phyloP scores from a whole-genome alignment of 768 basidiomycete species.

The Lyophyllum decastes region DNA sequence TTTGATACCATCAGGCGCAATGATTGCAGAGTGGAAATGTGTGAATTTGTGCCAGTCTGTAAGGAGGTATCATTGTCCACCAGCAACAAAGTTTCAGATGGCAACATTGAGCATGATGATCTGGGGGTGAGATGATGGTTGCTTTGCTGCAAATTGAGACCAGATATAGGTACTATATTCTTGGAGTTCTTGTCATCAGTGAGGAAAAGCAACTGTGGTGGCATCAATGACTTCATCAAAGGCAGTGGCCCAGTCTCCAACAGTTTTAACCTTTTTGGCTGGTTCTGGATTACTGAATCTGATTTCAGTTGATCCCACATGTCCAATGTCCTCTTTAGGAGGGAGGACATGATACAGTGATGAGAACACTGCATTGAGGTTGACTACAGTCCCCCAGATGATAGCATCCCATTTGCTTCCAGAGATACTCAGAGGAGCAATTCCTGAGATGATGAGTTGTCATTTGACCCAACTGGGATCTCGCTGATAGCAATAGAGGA shows the following conservation, averaged over 20 bases:
- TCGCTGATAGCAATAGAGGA: neutral
- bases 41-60: slow-evolving; percentile 6
- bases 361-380: neutral
- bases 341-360: slow-evolving; percentile 10
- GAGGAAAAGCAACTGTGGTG: neutral
- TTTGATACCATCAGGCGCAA: slow-evolving; percentile 10
- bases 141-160: slow-evolving; percentile 11
- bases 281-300: slow-evolving; percentile 2
- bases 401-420: neutral
- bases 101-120: slow-evolving; percentile 18
- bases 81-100: slow-evolving; percentile 11
- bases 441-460: neutral
- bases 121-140: neutral
- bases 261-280: neutral
- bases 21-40: slow-evolving; percentile 3
- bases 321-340: slow-evolving; percentile 14
- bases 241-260: neutral
- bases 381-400: neutral
- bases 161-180: slow-evolving; percentile 17
- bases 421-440: neutral
- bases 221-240: neutral
- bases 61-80: slow-evolving; percentile 16
- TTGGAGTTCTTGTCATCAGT: neutral
- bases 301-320: slow-evolving; percentile 14
- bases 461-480: neutral